phyloP scores from a whole-genome alignment of 2,329 filamentous ascomycete species.

The Kalmusia sp. region DNA sequence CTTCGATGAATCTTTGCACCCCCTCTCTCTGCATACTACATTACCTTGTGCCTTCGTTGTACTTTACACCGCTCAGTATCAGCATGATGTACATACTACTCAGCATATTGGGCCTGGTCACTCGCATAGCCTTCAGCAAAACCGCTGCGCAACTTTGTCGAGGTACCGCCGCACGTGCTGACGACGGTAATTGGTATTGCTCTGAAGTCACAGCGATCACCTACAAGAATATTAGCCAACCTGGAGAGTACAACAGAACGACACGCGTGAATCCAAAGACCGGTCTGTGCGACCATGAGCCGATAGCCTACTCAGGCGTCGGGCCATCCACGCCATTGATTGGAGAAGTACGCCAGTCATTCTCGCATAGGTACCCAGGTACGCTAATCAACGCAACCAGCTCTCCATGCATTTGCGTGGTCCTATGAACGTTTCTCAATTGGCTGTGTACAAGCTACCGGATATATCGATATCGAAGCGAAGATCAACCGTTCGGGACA shows the following conservation, averaged over 20 bases:
- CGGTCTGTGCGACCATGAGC: constrained; percentile 61
- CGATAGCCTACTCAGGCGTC: constrained; percentile 63
- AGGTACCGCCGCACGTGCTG: constrained; percentile 36
- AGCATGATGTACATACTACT: constrained; percentile 29
- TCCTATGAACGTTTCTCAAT: constrained; percentile 69
- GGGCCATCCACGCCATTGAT: constrained; percentile 72
- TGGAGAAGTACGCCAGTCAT: constrained; percentile 67
- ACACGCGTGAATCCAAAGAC: constrained; percentile 64
- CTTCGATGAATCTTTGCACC: no score
- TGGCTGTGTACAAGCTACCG: constrained; percentile 70
- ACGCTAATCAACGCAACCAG: constrained; percentile 49
- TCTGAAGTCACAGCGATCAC: constrained; percentile 69
- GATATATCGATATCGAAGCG: constrained; percentile 15
- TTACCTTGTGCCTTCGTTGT: not conserved
- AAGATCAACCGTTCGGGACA: not conserved
- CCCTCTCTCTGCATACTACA: not conserved
- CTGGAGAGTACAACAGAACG: constrained; percentile 71
- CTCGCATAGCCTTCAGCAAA: constrained; percentile 26
- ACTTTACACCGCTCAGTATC: constrained; percentile 9
- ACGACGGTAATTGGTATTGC: constrained; percentile 71
- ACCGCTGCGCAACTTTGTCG: constrained; percentile 42
- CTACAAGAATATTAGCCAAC: constrained; percentile 67
- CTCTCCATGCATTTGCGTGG: constrained; percentile 77
- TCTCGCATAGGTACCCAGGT: not conserved
- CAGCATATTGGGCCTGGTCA: constrained; percentile 14